Conservation (phyloP, 2,329 filamentous ascomycete genomes). For the Stagonosporopsis chrysanthemi region DNA sequence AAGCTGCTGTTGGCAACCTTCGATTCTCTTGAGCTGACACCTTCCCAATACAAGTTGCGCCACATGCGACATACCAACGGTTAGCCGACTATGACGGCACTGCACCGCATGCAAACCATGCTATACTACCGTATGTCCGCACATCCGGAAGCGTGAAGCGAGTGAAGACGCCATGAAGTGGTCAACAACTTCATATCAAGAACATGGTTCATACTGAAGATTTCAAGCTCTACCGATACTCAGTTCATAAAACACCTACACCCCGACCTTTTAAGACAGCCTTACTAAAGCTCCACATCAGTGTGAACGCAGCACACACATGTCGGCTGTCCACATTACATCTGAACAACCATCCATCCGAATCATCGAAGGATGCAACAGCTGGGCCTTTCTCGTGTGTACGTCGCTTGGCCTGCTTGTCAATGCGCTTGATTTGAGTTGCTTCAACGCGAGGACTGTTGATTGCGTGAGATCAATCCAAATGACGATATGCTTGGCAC, state of each 20-base stretch:
- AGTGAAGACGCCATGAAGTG: background rate
- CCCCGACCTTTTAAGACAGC: background rate
- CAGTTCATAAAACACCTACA: background rate
- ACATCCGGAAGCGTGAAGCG: background rate
- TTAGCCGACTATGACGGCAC: background rate
- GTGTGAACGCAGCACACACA: background rate
- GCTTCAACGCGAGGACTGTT: conserved; percentile 16
- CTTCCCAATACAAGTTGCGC: background rate
- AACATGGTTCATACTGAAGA: background rate
- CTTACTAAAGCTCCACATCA: background rate
- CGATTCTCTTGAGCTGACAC: background rate
- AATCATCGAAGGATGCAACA: background rate
- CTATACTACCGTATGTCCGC: background rate
- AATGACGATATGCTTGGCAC: conserved; percentile 26
- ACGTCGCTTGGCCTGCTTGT: background rate
- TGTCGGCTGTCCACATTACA: background rate
- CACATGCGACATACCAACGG: background rate
- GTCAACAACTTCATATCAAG: background rate
- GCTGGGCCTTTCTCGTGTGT: background rate
- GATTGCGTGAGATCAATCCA: conserved; percentile 15
- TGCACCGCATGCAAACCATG: background rate
- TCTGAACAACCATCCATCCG: background rate
- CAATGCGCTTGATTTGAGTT: conserved; percentile 4
- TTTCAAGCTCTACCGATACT: background rate
- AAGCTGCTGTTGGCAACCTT: background rate